Percentiles rank a stretch among this genome's conserved stretches.
Conservation (phyloP, 495 filamentous ascomycete species). For the Penicillium taxi region DNA sequence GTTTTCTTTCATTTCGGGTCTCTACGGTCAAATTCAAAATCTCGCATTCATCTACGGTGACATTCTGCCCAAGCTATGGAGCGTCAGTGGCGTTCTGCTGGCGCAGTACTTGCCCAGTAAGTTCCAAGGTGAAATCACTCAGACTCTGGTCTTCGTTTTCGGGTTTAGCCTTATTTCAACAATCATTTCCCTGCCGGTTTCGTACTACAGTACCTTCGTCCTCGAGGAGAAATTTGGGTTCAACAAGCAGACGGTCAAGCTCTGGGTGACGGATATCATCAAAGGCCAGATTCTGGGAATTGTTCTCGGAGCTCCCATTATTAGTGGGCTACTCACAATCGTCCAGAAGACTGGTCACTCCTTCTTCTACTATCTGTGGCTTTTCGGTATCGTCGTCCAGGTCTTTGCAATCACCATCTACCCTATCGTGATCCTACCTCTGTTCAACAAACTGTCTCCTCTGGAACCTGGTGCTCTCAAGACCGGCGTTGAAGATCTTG, state of each 20-base stretch:
- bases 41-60: slow-evolving; percentile 82
- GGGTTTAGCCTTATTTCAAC: slow-evolving; percentile 75
- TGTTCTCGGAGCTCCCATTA: slow-evolving; percentile 73
- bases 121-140: slow-evolving; percentile 87
- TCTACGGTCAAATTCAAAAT: slow-evolving; percentile 82
- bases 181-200: slow-evolving; percentile 67
- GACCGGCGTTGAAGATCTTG: slow-evolving; percentile 77
- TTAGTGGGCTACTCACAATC: slow-evolving; percentile 83
- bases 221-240: slow-evolving; percentile 96
- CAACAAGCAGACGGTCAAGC: slow-evolving; percentile 88
- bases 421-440: slow-evolving; percentile 83
- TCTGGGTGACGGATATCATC: slow-evolving; percentile 86
- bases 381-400: slow-evolving; percentile 81
- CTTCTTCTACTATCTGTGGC: slow-evolving; percentile 97
- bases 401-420: slow-evolving; percentile 93
- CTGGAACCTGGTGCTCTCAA: slow-evolving; percentile 80
- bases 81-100: slow-evolving; percentile 65
- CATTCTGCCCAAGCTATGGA: slow-evolving; percentile 85
- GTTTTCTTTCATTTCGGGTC: slow-evolving; percentile 67
- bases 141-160: slow-evolving; percentile 88
- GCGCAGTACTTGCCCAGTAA: slow-evolving; percentile 62
- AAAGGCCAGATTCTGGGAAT: slow-evolving; percentile 80
- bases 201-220: slow-evolving; percentile 88
- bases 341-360: slow-evolving; percentile 81
- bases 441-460: slow-evolving; percentile 98